A percentile compares a stretch with the other conserved stretches of the same genome.
Conservation (phyloP, 441 rosid species). For the Gossypium trilobum region DNA sequence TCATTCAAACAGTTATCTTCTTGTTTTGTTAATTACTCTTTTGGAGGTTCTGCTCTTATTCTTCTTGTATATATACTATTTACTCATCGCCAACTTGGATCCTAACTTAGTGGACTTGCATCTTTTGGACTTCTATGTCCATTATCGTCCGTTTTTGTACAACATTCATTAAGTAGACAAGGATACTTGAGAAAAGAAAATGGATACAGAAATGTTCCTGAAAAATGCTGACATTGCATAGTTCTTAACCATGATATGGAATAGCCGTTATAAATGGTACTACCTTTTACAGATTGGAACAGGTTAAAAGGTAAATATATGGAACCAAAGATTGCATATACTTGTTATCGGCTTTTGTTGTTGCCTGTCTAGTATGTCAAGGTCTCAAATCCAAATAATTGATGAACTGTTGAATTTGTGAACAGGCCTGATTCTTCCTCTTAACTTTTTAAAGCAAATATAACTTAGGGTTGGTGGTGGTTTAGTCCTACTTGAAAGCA, state of each 20-base stretch:
- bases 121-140: background rate
- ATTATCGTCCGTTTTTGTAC: background rate
- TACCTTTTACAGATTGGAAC: background rate
- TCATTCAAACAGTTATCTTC: background rate
- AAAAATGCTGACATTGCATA: background rate
- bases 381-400: conserved; percentile 2
- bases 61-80: background rate
- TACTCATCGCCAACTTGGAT: background rate
- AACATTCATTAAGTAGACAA: background rate
- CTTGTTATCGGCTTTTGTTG: background rate
- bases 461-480: background rate
- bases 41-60: background rate
- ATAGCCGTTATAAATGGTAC: background rate
- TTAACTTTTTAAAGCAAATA: background rate
- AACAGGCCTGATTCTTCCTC: background rate
- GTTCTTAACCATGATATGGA: background rate
- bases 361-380: background rate
- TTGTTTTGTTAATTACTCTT: background rate
- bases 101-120: background rate
- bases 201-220: background rate
- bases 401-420: background rate
- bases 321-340: background rate
- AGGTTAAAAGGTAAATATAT: background rate
- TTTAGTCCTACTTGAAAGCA: background rate
- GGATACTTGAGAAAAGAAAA: background rate